Percentiles rank a stretch among this genome's conserved stretches.
These are phyloP conservation scores for Teratosphaeria zuluensis DNA, from an alignment of 2,329 filamentous ascomycete species.

Conservation along the genomic window DNA sequence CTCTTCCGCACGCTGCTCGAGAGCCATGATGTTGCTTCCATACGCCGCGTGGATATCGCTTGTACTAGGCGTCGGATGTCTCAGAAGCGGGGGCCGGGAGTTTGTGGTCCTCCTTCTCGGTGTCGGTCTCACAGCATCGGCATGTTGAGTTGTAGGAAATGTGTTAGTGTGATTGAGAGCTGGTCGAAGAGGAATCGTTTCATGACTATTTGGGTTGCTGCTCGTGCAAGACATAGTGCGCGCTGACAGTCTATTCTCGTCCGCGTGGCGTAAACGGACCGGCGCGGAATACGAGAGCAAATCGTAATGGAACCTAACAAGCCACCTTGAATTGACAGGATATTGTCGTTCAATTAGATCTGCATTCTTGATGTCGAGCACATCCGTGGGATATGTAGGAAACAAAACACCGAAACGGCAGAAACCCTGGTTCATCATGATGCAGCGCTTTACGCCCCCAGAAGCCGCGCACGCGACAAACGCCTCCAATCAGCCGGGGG, in stretches of 20 bases:
- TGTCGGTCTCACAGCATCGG: neutral
- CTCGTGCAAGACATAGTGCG: neutral
- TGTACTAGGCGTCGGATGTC: slow-evolving; percentile 1
- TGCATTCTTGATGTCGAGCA: neutral
- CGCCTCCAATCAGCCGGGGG: neutral
- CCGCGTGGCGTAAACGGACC: neutral
- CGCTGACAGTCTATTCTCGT: neutral
- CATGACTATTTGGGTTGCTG: neutral
- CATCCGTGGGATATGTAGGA: neutral
- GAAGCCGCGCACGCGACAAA: neutral
- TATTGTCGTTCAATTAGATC: neutral
- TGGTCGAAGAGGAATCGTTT: neutral
- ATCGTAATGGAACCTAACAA: neutral
- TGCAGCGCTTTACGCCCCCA: neutral
- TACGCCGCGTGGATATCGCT: slow-evolving; percentile 1
- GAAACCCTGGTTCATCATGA: neutral
- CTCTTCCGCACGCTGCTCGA: slow-evolving; percentile 67
- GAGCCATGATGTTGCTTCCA: slow-evolving; percentile 54
- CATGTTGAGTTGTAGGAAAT: neutral
- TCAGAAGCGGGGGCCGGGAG: neutral
- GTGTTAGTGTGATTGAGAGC: neutral
- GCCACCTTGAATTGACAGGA: neutral
- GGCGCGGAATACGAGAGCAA: neutral
- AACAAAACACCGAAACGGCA: neutral
- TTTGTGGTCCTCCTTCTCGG: neutral